phyloP scores from a whole-genome alignment of 768 basidiomycete species.

The Amanita exitialis region DNA sequence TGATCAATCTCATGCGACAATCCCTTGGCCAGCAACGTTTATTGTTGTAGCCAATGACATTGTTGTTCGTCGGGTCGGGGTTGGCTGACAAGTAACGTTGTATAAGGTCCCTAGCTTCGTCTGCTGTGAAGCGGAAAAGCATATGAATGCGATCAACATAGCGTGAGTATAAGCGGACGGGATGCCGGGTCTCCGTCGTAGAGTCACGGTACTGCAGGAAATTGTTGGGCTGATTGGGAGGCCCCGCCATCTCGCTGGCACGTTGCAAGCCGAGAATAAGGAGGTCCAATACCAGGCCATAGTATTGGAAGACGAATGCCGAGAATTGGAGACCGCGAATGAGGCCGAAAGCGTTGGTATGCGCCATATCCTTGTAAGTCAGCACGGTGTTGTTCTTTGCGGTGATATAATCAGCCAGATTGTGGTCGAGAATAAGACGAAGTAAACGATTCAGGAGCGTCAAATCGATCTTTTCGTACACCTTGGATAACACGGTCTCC shows the following conservation, averaged over 20 bases:
- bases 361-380: constrained; percentile 67
- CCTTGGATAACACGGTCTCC: constrained; percentile 97
- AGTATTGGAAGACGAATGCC: constrained; percentile 98
- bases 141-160: constrained; percentile 95
- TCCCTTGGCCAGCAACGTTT: constrained; percentile 99
- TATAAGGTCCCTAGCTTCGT: constrained; percentile 94
- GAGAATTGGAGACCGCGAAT: constrained; percentile 98
- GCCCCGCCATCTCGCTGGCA: constrained; percentile 98
- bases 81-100: constrained; percentile 96
- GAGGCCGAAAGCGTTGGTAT: constrained; percentile 94
- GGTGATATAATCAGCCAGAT: constrained; percentile 97
- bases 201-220: constrained; percentile 97
- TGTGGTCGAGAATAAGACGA: constrained; percentile 95
- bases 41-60: constrained; percentile 98
- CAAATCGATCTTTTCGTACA: constrained; percentile 98
- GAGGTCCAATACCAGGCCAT: constrained; percentile 91
- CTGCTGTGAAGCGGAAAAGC: constrained; percentile 94
- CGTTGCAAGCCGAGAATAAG: constrained; percentile 95
- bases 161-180: constrained; percentile 95
- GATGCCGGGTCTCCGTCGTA: constrained; percentile 90
- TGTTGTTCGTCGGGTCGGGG: constrained; percentile 98
- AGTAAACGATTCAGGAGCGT: constrained; percentile 92
- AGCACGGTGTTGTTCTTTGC: constrained; percentile 88
- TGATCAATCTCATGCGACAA: constrained; percentile 97
- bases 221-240: constrained; percentile 95